These are phyloP conservation scores for Lepidium aucheri DNA, from an alignment of 345 rosid genomes.

Conservation along the genomic window DNA sequence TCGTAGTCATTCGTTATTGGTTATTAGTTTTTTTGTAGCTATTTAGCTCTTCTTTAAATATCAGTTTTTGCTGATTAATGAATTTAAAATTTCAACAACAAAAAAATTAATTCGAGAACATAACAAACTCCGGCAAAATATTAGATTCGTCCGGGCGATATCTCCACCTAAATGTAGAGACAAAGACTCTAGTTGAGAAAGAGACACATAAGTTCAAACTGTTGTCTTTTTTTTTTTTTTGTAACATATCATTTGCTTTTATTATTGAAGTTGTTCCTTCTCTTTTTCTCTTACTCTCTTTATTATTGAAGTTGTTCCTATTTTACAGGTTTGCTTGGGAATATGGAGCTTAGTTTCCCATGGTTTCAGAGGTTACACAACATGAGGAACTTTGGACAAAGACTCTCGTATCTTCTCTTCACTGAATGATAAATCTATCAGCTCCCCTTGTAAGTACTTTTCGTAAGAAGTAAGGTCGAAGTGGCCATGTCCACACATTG, in stretches of 20 bases:
- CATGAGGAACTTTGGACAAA: slow-evolving; percentile 55
- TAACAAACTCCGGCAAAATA: too few relatives aligned
- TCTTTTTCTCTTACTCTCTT: not conserved
- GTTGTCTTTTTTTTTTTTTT: not conserved
- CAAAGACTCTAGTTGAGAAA: too few relatives aligned
- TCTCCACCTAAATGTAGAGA: too few relatives aligned
- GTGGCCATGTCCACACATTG: slow-evolving; percentile 98
- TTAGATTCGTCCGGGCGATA: too few relatives aligned
- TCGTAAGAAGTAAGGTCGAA: slow-evolving; percentile 81
- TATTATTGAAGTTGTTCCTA: not conserved
- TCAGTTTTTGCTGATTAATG: too few relatives aligned
- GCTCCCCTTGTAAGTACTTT: slow-evolving; percentile 59
- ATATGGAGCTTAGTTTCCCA: not conserved
- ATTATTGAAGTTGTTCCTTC: not conserved
- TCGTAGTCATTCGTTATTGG: too few relatives aligned
- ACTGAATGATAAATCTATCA: slow-evolving; percentile 68
- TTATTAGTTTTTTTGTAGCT: too few relatives aligned
- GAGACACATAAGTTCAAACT: not conserved
- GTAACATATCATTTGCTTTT: not conserved
- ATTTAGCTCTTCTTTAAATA: too few relatives aligned
- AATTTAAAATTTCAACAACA: too few relatives aligned
- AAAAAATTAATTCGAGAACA: too few relatives aligned
- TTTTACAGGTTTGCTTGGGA: not conserved
- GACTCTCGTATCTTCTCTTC: slow-evolving; percentile 58
- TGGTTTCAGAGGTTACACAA: slow-evolving; percentile 13